These are phyloP conservation scores for Cordyceps militaris DNA, from an alignment of 2,329 filamentous ascomycete species.

Conservation along the genomic window DNA sequence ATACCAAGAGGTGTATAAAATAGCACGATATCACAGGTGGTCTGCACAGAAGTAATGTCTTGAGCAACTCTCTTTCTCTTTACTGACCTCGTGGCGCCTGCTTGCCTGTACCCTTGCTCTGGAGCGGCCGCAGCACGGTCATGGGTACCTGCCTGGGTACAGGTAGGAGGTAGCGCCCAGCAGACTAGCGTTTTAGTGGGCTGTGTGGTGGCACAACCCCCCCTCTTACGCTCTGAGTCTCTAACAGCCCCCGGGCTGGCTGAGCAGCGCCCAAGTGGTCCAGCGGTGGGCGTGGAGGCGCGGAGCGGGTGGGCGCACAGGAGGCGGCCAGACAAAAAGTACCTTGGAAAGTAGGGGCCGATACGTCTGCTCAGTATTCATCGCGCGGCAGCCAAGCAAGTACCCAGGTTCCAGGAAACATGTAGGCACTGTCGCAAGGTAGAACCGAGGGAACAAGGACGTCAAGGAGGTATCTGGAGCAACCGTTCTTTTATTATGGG, in stretches of 20 bases:
- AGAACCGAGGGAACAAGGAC: no score
- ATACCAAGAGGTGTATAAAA: no score
- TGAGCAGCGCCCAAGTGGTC: not conserved
- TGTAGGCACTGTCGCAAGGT: not conserved
- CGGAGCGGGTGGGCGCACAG: not conserved
- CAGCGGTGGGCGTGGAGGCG: no score
- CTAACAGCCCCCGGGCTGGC: not conserved
- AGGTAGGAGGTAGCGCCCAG: no score
- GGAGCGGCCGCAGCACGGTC: not conserved
- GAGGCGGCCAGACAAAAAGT: no score
- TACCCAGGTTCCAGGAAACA: not conserved
- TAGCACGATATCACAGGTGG: no score
- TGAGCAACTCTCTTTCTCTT: not conserved
- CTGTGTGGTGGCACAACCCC: not conserved
- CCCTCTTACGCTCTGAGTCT: no score
- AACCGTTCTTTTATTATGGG: conserved; percentile 1
- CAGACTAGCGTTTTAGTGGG: not conserved
- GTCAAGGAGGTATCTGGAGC: conserved; percentile 1
- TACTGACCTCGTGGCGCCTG: not conserved
- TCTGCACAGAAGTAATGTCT: not conserved
- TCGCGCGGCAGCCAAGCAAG: not conserved
- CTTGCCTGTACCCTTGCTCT: not conserved
- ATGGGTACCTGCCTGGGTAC: not conserved
- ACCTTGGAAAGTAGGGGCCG: no score
- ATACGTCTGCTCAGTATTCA: not conserved